A percentile compares a stretch with the other conserved stretches of the same genome.
phyloP scores from a whole-genome alignment of 352 stramenopile species.

The Lagenidium giganteum region DNA sequence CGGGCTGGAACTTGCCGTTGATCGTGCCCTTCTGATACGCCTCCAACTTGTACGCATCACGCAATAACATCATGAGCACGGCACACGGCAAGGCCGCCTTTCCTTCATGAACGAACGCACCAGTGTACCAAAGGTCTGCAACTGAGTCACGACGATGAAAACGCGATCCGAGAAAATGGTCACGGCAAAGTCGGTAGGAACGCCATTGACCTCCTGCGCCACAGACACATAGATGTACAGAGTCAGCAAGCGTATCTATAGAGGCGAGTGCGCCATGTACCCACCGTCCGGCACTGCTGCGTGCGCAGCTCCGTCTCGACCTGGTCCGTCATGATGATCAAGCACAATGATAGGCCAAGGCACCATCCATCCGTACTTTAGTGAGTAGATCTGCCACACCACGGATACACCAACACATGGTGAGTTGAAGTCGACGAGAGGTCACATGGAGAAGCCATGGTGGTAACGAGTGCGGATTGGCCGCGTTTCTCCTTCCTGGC shows the following conservation, averaged over 20 bases:
- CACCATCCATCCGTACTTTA: constrained; percentile 10
- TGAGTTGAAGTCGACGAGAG: constrained; percentile 13
- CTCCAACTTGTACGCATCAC: constrained; percentile 40
- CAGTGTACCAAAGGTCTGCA: constrained; percentile 78
- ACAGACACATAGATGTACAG: neutral
- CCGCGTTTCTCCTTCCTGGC: constrained; percentile 31
- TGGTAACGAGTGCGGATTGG: constrained; percentile 27
- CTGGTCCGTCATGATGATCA: neutral
- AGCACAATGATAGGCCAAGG: too few species aligned
- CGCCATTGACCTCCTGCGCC: constrained; percentile 63
- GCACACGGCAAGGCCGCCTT: too few species aligned
- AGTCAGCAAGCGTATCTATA: neutral
- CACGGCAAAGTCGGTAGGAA: constrained; percentile 63
- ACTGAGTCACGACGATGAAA: constrained; percentile 77
- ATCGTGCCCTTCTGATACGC: constrained; percentile 71
- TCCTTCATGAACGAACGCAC: constrained; percentile 20
- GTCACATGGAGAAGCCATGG: constrained; percentile 16
- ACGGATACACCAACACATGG: constrained; percentile 7
- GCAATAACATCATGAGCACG: neutral
- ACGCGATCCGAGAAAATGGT: constrained; percentile 78
- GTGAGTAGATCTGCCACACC: constrained; percentile 3
- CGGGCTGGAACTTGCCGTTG: constrained; percentile 68
- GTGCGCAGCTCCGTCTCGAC: constrained; percentile 29
- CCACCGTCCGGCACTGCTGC: constrained; percentile 32
- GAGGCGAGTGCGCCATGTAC: neutral